Evolutionary conservation across 495 filamentous ascomycete genomes (phyloP).

Genomic region (Aspergillus conjunctus): DNA sequence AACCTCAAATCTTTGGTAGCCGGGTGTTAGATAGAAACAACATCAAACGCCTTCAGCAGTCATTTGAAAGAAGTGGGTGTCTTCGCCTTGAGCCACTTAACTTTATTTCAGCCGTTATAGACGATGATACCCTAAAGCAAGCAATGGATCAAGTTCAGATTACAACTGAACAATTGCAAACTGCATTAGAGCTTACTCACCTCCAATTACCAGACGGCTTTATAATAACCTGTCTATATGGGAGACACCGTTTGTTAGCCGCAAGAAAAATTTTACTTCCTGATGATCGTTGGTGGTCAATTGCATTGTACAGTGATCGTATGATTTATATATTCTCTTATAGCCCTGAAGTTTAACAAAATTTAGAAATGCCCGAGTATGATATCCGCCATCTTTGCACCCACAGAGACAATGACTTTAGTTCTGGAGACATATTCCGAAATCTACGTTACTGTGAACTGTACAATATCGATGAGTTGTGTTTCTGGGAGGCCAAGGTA

Average conservation of each 20-base stretch:
- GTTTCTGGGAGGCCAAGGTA: slow-evolving; percentile 8
- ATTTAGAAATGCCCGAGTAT: neutral
- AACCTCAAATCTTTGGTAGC: neutral
- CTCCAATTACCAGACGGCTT: neutral
- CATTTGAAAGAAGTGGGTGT: neutral
- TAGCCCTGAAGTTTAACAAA: neutral
- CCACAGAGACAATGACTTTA: slow-evolving; percentile 1
- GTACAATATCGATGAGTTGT: neutral
- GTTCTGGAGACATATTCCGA: slow-evolving; percentile 5
- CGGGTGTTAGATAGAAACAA: neutral
- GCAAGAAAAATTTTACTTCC: neutral
- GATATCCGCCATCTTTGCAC: neutral
- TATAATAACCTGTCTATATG: neutral
- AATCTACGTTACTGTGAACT: slow-evolving; percentile 8
- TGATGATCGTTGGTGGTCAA: neutral
- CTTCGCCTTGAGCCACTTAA: neutral
- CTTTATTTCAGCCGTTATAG: neutral
- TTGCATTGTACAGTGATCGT: neutral
- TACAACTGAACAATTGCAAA: neutral
- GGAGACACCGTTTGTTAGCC: neutral
- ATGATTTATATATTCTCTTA: neutral
- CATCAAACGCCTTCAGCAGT: neutral
- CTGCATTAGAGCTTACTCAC: neutral
- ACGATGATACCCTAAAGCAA: neutral
- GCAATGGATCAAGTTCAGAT: neutral